Base-by-base conservation (phyloP, 139 green algal genomes). In the Coccomyxa sp. region DNA sequence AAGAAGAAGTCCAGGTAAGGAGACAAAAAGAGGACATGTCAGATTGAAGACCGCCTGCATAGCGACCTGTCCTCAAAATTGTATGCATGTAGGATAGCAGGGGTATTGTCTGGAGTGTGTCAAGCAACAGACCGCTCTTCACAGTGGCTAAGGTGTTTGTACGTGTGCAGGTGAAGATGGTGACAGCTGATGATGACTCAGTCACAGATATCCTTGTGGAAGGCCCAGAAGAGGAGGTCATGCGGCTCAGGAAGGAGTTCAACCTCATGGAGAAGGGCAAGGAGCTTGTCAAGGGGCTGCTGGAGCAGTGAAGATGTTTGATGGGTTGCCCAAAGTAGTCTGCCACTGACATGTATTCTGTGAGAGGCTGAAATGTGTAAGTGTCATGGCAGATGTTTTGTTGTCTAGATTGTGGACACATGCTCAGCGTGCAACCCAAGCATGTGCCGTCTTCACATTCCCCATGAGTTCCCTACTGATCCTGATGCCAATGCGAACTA, bases 141-240 rank as follows among this genome's bases (percentile, higher is more conserved):
- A 36, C 27, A 12, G 33, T 31, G 12, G 8, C 12, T 24, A 33
- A 16, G 27, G 18, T 31, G 58, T 27, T 71, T 12, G 58, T 27
- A 71, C 22, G 22, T 22, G 27, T 86, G 31, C 76, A 83, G 55
- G 91, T 98, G 27, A 98, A 98, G 86, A 96, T 98, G 92, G 89
- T 94, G 24, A 95, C 93, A 39, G 64, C 88, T 0, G 94, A 97
- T 81, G 93, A 97, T 73, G 93, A 97, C n/a, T 73, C 68, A 18
- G 90, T 80, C 4, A 96, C 91, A 8, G 94, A 98, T 85, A 96
- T 98, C 54, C 81, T 90, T 12, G 82, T 97, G 9, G 86, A 97
- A 82, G 94, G 94, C 0, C 94, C 97, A 77, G 83, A 89, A 50
- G 94, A 98, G 84, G 94, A 98, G 88, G 88, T 96, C 24, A 84